These are phyloP conservation scores for Aspergillus sclerotioniger DNA, from an alignment of 495 filamentous ascomycete genomes.

Conservation along the genomic window DNA sequence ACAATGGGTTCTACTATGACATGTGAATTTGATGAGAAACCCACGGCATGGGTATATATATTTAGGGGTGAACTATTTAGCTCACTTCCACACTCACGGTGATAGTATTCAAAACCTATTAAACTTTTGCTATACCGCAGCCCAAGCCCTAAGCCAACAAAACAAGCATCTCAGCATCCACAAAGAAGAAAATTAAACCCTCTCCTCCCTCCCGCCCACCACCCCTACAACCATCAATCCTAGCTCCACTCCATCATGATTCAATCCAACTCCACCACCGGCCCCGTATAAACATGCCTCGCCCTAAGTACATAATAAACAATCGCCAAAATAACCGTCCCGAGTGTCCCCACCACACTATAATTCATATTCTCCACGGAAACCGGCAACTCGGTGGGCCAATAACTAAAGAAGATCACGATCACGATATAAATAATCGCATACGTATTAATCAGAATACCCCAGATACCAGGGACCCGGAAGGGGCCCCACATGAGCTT, in stretches of 20 bases:
- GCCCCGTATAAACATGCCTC: conserved; percentile 42
- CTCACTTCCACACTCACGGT: too few species aligned
- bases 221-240: not conserved
- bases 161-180: too few species aligned
- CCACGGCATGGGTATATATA: too few species aligned
- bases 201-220: too few species aligned
- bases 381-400: conserved; percentile 36
- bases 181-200: too few species aligned
- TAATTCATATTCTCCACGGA: conserved; percentile 44
- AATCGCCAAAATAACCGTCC: conserved; percentile 40
- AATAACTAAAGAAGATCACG: conserved; percentile 53
- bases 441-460: conserved; percentile 27
- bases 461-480: conserved; percentile 29
- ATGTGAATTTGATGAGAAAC: too few species aligned
- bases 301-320: conserved; percentile 46
- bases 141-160: too few species aligned
- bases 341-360: conserved; percentile 42
- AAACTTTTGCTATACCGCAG: too few species aligned
- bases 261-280: conserved; percentile 42
- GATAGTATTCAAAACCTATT: too few species aligned
- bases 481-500: conserved; percentile 43
- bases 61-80: too few species aligned
- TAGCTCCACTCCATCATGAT: not conserved
- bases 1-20: too few species aligned
- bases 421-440: conserved; percentile 45